Evolutionary conservation across 2,329 filamentous ascomycete genomes (phyloP), one percentile per base, ranked within the genome.

Genomic region (Fusarium sp.): DNA sequence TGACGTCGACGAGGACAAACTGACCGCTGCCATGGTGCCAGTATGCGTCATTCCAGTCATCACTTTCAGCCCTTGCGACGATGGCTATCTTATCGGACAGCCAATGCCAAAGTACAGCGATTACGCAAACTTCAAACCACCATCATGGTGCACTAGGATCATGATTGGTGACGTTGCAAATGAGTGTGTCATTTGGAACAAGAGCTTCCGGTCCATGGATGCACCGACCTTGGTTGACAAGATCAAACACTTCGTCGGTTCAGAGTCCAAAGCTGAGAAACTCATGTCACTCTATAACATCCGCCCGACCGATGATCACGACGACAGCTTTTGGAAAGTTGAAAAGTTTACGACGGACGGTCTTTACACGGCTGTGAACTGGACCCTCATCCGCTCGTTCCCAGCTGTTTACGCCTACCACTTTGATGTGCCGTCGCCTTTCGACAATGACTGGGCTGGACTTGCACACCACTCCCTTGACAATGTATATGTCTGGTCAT

Each of bases 171-270:
- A 77, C 57, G 69, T 59, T 31, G 50, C 48, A 41, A 76, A 70
- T 35, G 74, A 77, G 62, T 65, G 70, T 59, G 69, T 77, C 39
- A 77, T 78, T 37, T 78, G 76, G 75, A 78, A 78, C 59, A 78
- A 77, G 37, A 35, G 33, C 22, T 71, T 69, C 14, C 27, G 35
- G 20, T 13, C 54, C 20, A 67, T 71, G 4, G 33, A 50, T n/a
- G 52, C 73, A 16, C 43, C 66, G 13, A 20, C 13, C 4, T 57
- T 65, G 1, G 14, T 76, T 6, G 31, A n/a, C 18, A 64, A 57
- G 43, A 65, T 74, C 43, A 35, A 31, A 18, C 41, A 35, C 43
- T 64, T 52, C n/a, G 22, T 64, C 37, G 62, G 62, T 18, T 50
- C 45, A 7, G 62, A 57, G 16, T 5, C 24, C n/a, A 52, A 54